Base-by-base conservation (phyloP, 2,329 filamentous ascomycete genomes). In the Ceratocystis ficicola region DNA sequence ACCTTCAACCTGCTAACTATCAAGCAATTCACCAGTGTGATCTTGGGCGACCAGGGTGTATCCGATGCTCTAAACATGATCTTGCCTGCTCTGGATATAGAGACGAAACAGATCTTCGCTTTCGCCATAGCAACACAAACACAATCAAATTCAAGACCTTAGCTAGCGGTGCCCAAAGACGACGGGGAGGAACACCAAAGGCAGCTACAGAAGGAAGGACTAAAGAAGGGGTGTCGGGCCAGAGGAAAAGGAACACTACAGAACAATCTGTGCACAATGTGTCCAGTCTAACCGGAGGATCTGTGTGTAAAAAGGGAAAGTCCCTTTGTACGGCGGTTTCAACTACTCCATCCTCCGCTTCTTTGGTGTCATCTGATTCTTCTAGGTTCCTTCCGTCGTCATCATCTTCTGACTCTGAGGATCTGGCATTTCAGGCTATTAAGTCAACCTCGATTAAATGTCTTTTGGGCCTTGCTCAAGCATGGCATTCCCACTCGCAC, bases 111-210 rank as follows among this genome's bases (percentile, higher is more conserved):
- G 66, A 68, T 32, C 66, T 68, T n/a, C 60, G 64, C 36, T 68
- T 68, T 44, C 66, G 66, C n/a, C 66, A 68, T 46, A 68, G 64
- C 66, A 68, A 68, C 44, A 66, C 63, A 7, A 52, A 68, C 52
- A 68, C 64, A 20, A 68, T 68, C 22, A 68, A 66, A 28, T 41
- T 62, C 25, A 68, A 65, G 57, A 62, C 57, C 7, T 60, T 61
- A 12, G 41, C 20, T 5, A 22, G 20, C n/a, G 22, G 55, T 6
- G 30, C n/a, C 6, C 61, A 41, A 15, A 44, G 46, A 2, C 32
- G 61, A 6, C 52, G 50, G 32, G 12, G 46, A 48, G 41, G 59
- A 12, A 10, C 36, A 41, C 15, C 10, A 41, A 41, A 41, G 36
- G 12, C 36, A 15, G 36, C 10, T 6, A 20, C 28, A 60, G 20